These are phyloP conservation scores for Anthostomella pinea DNA, from an alignment of 2,329 filamentous ascomycete genomes.

Conservation along the genomic window DNA sequence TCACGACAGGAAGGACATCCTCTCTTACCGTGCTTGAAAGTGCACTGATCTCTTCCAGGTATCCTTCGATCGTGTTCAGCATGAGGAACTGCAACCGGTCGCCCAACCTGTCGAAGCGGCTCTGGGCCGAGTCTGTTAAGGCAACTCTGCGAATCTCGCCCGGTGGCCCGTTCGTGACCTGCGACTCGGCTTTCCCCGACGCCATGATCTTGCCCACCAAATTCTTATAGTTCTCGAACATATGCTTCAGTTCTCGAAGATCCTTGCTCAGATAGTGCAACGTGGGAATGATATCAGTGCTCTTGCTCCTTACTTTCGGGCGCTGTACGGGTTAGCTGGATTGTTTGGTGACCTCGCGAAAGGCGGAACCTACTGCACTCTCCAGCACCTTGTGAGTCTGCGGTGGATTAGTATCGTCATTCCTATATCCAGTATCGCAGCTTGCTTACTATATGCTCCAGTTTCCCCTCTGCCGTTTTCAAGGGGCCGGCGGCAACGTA, in stretches of 20 bases:
- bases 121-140: constrained; percentile 45
- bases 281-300: constrained; percentile 52
- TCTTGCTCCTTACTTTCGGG: constrained; percentile 36
- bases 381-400: constrained; percentile 36
- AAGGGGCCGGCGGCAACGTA: constrained; percentile 59
- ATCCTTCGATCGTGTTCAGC: constrained; percentile 59
- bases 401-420: constrained; percentile 13
- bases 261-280: constrained; percentile 60
- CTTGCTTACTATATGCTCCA: constrained; percentile 47
- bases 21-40: constrained; percentile 62
- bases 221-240: constrained; percentile 59
- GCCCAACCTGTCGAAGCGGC: constrained; percentile 57
- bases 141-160: constrained; percentile 24
- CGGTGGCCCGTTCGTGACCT: constrained; percentile 4
- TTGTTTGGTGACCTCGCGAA: constrained; percentile 4
- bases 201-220: constrained; percentile 57
- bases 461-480: constrained; percentile 41
- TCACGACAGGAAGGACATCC: not conserved
- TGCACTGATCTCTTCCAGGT: constrained; percentile 66
- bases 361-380: constrained; percentile 30
- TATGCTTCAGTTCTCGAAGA: constrained; percentile 56
- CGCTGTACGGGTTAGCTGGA: constrained; percentile 20
- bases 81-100: constrained; percentile 60
- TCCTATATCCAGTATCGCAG: constrained; percentile 3
- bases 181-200: constrained; percentile 31